Conservation (phyloP, 768 basidiomycete genomes). For the Candolleomyces aberdarensis region DNA sequence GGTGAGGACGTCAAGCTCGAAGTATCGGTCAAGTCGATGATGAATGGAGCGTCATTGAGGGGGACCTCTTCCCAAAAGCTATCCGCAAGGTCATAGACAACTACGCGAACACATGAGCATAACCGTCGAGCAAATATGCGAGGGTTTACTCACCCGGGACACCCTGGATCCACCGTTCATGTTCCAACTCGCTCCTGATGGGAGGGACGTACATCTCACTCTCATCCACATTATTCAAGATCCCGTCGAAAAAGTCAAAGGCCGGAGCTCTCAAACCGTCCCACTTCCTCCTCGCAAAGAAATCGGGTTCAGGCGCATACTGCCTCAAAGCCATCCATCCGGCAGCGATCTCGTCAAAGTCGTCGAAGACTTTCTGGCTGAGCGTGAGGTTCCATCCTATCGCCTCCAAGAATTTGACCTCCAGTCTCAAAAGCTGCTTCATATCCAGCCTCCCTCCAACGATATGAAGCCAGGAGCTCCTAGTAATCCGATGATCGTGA, state of each 20-base stretch:
- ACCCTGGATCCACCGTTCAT: neutral
- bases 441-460: neutral
- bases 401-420: neutral
- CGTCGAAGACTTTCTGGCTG: neutral
- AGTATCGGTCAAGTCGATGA: neutral
- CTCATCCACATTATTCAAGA: neutral
- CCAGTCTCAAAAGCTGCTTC: neutral
- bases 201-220: neutral
- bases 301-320: neutral
- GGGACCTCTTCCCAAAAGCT: neutral
- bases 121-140: too few species aligned
- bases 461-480: conserved; percentile 2
- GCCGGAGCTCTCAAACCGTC: neutral
- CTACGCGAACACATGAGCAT: neutral
- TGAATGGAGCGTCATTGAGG: neutral
- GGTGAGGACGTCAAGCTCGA: neutral
- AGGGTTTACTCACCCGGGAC: too few species aligned
- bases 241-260: neutral
- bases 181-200: neutral
- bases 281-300: neutral
- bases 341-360: conserved; percentile 1
- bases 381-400: neutral
- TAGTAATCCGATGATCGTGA: neutral
- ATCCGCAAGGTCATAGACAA: neutral
- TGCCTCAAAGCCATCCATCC: neutral